Percentiles rank a stretch among this genome's conserved stretches.
Conservation (phyloP, 305 asterid species). For the Solanum hybrid region DNA sequence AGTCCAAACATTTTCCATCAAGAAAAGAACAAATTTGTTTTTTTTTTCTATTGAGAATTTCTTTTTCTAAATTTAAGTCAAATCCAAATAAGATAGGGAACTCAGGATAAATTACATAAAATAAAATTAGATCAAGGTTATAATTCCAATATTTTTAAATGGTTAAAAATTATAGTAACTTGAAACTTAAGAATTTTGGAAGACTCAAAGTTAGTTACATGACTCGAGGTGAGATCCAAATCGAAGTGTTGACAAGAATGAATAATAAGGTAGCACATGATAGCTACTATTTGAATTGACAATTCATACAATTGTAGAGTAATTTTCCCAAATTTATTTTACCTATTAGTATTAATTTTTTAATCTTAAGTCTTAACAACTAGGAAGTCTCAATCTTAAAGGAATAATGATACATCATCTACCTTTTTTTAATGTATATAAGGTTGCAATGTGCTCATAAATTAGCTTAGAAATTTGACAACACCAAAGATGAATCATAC, state of each 20-base stretch:
- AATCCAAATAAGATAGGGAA: neutral
- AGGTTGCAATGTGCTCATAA: neutral
- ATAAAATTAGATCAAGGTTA: neutral
- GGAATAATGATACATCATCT: neutral
- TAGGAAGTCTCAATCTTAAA: neutral
- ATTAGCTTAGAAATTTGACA: neutral
- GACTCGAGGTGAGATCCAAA: constrained; percentile 6
- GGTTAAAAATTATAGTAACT: neutral
- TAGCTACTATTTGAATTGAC: neutral
- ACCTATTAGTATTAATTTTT: neutral
- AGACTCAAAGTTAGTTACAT: neutral
- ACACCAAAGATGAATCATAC: neutral
- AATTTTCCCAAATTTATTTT: neutral
- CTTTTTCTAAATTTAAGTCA: neutral
- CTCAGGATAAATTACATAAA: neutral
- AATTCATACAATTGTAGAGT: neutral
- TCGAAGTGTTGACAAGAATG: neutral
- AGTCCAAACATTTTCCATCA: neutral
- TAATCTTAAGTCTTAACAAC: neutral
- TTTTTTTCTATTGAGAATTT: neutral
- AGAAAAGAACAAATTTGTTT: neutral
- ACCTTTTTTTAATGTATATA: neutral
- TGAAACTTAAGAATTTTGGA: neutral
- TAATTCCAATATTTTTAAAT: neutral
- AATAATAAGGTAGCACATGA: neutral